Percentiles rank a stretch among this genome's conserved stretches.
Conservation (phyloP, 2,329 filamentous ascomycete species). For the Fusarium buxicola region DNA sequence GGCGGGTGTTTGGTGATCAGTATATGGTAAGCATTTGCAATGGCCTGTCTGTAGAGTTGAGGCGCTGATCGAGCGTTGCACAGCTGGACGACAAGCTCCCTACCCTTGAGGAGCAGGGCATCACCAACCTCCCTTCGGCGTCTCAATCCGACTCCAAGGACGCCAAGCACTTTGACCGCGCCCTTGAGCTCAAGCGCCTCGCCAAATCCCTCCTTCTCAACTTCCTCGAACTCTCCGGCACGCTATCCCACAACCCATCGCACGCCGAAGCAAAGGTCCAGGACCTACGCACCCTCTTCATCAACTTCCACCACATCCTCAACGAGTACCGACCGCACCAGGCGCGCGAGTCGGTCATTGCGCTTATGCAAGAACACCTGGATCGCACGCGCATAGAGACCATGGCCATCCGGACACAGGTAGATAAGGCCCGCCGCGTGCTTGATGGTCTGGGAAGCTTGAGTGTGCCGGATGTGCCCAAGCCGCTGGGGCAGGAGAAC, state of each 20-base stretch:
- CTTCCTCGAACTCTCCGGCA: slow-evolving; percentile 84
- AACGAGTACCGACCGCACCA: slow-evolving; percentile 97
- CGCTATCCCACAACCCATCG: slow-evolving; percentile 44
- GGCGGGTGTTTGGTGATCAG: slow-evolving; percentile 78
- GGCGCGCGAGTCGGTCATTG: slow-evolving; percentile 86
- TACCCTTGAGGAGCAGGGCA: slow-evolving; percentile 75
- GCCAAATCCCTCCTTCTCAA: slow-evolving; percentile 88
- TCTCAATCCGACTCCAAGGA: slow-evolving; percentile 58
- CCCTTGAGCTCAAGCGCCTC: slow-evolving; percentile 78
- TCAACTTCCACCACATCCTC: slow-evolving; percentile 92
- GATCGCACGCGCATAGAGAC: slow-evolving; percentile 80
- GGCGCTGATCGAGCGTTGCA: slow-evolving; percentile 5
- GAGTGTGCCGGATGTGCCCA: slow-evolving; percentile 48
- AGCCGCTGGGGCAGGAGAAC: slow-evolving; percentile 23
- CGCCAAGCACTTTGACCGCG: slow-evolving; percentile 69
- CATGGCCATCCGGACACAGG: slow-evolving; percentile 72
- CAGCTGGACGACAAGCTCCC: slow-evolving; percentile 72
- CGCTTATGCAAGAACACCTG: slow-evolving; percentile 88
- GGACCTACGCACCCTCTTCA: slow-evolving; percentile 83
- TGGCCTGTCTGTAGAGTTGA: not conserved
- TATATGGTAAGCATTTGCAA: slow-evolving; percentile 61
- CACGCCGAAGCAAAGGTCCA: slow-evolving; percentile 77
- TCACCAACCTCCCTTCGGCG: slow-evolving; percentile 71
- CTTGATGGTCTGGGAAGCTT: slow-evolving; percentile 75
- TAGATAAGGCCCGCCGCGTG: slow-evolving; percentile 78